Conservation (phyloP, 371 early-diverging fungal species). For the Saksenaea vasiformis region DNA sequence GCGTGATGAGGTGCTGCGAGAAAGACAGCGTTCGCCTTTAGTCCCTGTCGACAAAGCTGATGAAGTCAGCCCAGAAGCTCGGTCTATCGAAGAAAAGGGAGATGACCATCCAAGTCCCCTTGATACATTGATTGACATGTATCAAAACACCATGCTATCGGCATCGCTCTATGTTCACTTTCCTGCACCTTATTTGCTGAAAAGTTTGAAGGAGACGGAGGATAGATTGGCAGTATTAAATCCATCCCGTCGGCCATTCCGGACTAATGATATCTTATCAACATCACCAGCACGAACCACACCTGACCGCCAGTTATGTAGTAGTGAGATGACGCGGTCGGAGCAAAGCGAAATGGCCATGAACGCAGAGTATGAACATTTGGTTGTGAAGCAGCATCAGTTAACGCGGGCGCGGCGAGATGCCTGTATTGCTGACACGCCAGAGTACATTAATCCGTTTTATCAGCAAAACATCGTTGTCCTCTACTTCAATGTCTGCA, state of each 20-base stretch:
- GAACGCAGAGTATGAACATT: constrained; percentile 46
- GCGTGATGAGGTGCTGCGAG: neutral
- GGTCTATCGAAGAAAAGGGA: neutral
- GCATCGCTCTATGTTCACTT: constrained; percentile 85
- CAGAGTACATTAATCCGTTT: constrained; percentile 66
- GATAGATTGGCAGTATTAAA: constrained; percentile 32
- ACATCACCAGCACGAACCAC: constrained; percentile 31
- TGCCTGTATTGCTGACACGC: constrained; percentile 58
- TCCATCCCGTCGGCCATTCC: constrained; percentile 6
- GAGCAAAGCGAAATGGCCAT: neutral
- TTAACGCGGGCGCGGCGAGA: constrained; percentile 59
- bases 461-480: constrained; percentile 77
- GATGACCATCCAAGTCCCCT: constrained; percentile 20
- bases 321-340: neutral
- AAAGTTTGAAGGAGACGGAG: constrained; percentile 67
- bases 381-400: constrained; percentile 52
- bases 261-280: neutral
- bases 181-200: constrained; percentile 82
- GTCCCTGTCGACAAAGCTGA: neutral
- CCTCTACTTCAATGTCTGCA: constrained; percentile 73
- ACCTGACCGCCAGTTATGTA: constrained; percentile 23
- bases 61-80: neutral
- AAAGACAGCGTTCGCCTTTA: constrained; percentile 15
- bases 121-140: constrained; percentile 43
- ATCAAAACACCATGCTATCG: constrained; percentile 74